Percentiles rank a stretch among this genome's conserved stretches.
These are phyloP conservation scores for Penicillium sumatraense DNA, from an alignment of 2,329 filamentous ascomycete genomes.

Conservation along the genomic window DNA sequence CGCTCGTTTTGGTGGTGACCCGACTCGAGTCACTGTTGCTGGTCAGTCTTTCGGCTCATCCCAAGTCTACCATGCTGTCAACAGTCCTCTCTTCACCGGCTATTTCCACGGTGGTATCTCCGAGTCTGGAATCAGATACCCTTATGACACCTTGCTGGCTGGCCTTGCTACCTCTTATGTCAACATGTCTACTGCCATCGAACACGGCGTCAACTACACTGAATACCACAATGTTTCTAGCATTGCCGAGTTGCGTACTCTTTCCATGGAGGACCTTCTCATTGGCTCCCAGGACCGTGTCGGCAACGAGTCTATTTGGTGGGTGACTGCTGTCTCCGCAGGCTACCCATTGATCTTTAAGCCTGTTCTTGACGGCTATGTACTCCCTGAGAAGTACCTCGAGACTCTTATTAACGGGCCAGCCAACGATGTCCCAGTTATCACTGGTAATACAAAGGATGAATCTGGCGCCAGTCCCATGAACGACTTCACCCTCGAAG, in stretches of 20 bases:
- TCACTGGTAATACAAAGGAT: slow-evolving; percentile 43
- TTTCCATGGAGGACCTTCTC: slow-evolving; percentile 30
- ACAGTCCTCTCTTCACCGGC: slow-evolving; percentile 34
- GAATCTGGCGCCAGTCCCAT: slow-evolving; percentile 32
- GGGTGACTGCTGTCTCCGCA: slow-evolving; percentile 33
- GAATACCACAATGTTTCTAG: slow-evolving; percentile 28
- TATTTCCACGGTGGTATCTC: slow-evolving; percentile 38
- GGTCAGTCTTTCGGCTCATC: slow-evolving; percentile 37
- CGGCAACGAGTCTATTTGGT: slow-evolving; percentile 29
- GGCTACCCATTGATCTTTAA: slow-evolving; percentile 36
- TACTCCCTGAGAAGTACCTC: slow-evolving; percentile 32
- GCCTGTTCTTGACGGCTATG: slow-evolving; percentile 31
- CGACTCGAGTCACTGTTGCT: slow-evolving; percentile 51
- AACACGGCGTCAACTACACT: slow-evolving; percentile 32
- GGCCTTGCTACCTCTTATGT: slow-evolving; percentile 36
- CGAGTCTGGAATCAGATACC: slow-evolving; percentile 35
- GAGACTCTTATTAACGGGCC: slow-evolving; percentile 30
- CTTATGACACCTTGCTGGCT: slow-evolving; percentile 33
- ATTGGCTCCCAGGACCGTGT: slow-evolving; percentile 31
- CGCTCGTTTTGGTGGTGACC: slow-evolving; percentile 55
- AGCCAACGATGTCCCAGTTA: slow-evolving; percentile 41
- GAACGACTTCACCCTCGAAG: slow-evolving; percentile 30
- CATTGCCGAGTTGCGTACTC: slow-evolving; percentile 27
- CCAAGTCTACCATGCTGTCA: slow-evolving; percentile 36
- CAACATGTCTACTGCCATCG: slow-evolving; percentile 31